Evolutionary conservation across 2,329 filamentous ascomycete genomes (phyloP), one percentile per base, ranked within the genome.

Genomic region (Penicillium freii): DNA sequence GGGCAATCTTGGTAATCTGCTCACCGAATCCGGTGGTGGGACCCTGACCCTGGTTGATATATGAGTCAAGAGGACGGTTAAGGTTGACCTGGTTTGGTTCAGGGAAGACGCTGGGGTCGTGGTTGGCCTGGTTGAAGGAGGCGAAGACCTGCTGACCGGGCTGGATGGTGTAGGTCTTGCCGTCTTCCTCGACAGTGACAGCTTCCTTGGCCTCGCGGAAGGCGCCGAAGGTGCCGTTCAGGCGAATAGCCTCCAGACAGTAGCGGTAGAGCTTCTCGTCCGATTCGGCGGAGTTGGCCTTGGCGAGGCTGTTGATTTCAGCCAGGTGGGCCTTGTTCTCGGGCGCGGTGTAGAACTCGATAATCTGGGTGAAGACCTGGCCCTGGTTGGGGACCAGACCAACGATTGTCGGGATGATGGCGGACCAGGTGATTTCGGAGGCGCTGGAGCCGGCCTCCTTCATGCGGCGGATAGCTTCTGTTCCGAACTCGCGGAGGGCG

Each of bases 371-470:
- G 69, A 92, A 91, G 66, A 88, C 79, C 67, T 89, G 84, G 1
- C 84, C 86, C 70, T 92, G 87, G 65, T 85, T 89, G 1, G 89
- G 86, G 8, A 90, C 85, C 71, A 88, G 82, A 1, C 86, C 83
- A 4, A 81, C 82, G 0, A 86, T 84, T 0, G 86, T 86, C 0
- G 89, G 89, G 48, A 92, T 67, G 39, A 92, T 81, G 68, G 90
- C 86, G 25, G 82, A 82, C 84, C 86, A 90, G 0, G 88, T 85
- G 59, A 92, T 85, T 50, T 92, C 87, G 25, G 85, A 80, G 3
- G 81, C 76, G 51, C 78, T 83, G 57, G 90, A 71, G 0, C 88
- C 88, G 11, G 78, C 78, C 65, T 88, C 87, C 25, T 86, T 75
- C 42, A 92, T 75, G 0, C 81, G 81, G 67, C 87, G 85, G 64